phyloP scores from a whole-genome alignment of 106 monocot genomes.

The Dendrobium chrysotoxum region DNA sequence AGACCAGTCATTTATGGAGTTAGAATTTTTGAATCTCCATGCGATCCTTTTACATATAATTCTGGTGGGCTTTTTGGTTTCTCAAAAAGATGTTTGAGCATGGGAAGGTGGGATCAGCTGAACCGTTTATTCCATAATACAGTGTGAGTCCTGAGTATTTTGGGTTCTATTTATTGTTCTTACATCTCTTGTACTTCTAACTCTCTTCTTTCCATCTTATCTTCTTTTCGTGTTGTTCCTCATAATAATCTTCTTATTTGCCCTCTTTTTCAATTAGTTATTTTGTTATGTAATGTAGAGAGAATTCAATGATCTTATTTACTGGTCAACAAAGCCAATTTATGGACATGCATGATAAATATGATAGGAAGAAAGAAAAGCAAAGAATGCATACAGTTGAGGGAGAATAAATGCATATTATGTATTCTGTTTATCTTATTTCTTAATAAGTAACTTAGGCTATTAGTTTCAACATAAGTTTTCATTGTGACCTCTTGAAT shows the following conservation, averaged over 20 bases:
- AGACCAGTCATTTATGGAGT: conserved; percentile 68
- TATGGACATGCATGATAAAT: too few species aligned
- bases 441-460: too few species aligned
- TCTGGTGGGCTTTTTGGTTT: conserved; percentile 72
- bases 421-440: too few species aligned
- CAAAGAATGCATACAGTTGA: too few species aligned
- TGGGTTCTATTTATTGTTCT: neutral
- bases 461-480: too few species aligned
- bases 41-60: conserved; percentile 38
- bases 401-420: too few species aligned
- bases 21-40: conserved; percentile 28
- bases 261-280: neutral
- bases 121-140: conserved; percentile 62
- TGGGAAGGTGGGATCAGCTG: conserved; percentile 73
- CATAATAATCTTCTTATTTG: neutral
- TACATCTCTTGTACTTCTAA: neutral
- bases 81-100: conserved; percentile 66
- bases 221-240: neutral
- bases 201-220: neutral
- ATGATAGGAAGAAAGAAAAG: too few species aligned
- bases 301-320: too few species aligned
- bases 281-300: too few species aligned
- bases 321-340: too few species aligned
- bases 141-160: conserved; percentile 28
- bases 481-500: too few species aligned